Evolutionary conservation across 192 early-diverging fungal species (phyloP), one percentile per base, ranked within the genome.

Genomic region (Dissophora globulifera): DNA sequence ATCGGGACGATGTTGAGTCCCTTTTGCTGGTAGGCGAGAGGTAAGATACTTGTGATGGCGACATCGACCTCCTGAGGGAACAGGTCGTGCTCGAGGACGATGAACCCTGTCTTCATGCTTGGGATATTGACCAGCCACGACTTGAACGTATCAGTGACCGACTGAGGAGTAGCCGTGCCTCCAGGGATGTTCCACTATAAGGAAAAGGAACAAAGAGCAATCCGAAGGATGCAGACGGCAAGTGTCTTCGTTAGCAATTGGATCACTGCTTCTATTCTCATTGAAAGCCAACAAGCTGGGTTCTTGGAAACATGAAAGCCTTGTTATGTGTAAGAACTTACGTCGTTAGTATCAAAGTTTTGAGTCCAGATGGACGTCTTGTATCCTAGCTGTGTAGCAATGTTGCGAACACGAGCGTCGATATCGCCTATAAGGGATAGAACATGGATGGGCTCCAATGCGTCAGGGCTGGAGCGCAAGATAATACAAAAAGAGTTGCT

Each of bases 41-140:
- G 63, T n/a, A 67, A 29, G 29, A 79, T 50, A 16, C 69, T 58
- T 13, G 40, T 25, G 16, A 80, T 62, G 16, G 86, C 74, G 23
- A 82, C 82, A 40, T 82, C 67, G 13, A 87, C 84, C 48, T 83
- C 81, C 32, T 65, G 52, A 26, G 49, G 32, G 47, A 79, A 83
- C 8, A 87, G 22, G 61, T 87, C 86, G 46, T 87, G 86, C 57
- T 85, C 71, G 4, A 87, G 64, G 31, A 78, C 69, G 32, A 85
- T 62, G 60, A 80, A 80, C 42, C 86, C 86, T 8, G 54, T 69
- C 25, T 57, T 61, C 57, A 80, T 49, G 38, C 58, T 74, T 19
- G 82, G 53, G 50, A 75, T 80, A 33, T 80, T 75, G 47, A 49
- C 22, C 20, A 76, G 48, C 83, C 82, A 87, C 45, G 48, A 22